Conservation (phyloP, 208 protist genomes). For the Leishmania major region DNA sequence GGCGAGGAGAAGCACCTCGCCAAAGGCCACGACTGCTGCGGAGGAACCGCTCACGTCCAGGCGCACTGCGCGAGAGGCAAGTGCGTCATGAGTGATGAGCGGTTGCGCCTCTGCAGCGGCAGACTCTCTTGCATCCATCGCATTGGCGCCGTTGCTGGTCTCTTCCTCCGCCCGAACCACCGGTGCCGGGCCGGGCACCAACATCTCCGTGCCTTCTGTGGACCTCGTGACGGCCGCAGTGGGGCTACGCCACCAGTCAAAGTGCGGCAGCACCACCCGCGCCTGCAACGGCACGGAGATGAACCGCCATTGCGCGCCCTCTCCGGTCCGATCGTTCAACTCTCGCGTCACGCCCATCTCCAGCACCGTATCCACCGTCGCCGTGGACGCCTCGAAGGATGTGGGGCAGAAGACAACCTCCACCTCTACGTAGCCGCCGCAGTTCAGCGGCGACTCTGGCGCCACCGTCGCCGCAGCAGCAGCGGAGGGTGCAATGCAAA, state of each 20-base stretch:
- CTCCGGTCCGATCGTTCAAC: slow-evolving; percentile 66
- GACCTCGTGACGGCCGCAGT: not conserved
- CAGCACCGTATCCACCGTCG: slow-evolving; percentile 47
- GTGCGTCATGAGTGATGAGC: slow-evolving; percentile 8
- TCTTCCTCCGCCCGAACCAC: not conserved
- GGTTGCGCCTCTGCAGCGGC: not conserved
- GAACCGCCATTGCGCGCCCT: slow-evolving; percentile 82
- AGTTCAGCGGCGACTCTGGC: slow-evolving; percentile 50
- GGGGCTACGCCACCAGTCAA: slow-evolving; percentile 43
- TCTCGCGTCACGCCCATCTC: slow-evolving; percentile 75
- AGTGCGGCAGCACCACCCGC: slow-evolving; percentile 61
- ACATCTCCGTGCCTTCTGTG: not conserved
- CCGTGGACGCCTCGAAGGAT: slow-evolving; percentile 44
- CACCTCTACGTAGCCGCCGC: slow-evolving; percentile 86
- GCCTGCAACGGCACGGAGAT: slow-evolving; percentile 60
- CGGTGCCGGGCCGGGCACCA: slow-evolving; percentile 7
- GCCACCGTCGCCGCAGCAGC: slow-evolving; percentile 7
- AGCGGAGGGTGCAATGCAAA: slow-evolving; percentile 29
- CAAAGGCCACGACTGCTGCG: slow-evolving; percentile 16
- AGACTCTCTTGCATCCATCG: not conserved
- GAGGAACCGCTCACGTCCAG: not conserved
- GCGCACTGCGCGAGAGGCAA: slow-evolving; percentile 9
- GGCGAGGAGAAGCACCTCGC: slow-evolving; percentile 49
- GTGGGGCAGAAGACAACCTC: slow-evolving; percentile 62
- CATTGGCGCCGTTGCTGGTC: too few relatives aligned